Evolutionary conservation across 2,329 filamentous ascomycete species (phyloP).

Genomic region (Drechslerella coelobrocha): DNA sequence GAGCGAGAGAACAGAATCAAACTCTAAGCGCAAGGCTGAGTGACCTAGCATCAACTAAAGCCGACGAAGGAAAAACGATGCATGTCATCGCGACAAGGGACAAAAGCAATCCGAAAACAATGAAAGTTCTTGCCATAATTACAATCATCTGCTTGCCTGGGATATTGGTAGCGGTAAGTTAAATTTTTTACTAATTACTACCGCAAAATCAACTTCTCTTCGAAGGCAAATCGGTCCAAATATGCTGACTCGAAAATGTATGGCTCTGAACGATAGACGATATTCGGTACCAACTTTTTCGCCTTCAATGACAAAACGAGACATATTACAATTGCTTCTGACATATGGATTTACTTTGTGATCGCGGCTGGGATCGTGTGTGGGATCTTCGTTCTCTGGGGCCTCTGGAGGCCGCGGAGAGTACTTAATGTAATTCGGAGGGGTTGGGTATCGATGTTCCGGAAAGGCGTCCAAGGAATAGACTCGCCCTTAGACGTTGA

Average conservation of each 20-base stretch:
- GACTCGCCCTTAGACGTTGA: conserved; percentile 14
- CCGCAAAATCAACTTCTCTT: not conserved
- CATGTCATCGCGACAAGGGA: not conserved
- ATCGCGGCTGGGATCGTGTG: conserved; percentile 17
- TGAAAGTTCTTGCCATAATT: not conserved
- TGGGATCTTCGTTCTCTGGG: conserved; percentile 9
- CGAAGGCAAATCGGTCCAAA: no score
- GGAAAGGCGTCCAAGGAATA: not conserved
- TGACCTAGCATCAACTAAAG: not conserved
- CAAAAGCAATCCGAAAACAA: not conserved
- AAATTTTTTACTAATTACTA: not conserved
- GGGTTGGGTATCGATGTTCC: not conserved
- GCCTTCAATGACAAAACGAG: conserved; percentile 23
- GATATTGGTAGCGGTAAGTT: not conserved
- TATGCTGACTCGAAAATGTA: not conserved
- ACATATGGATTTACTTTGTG: conserved; percentile 45
- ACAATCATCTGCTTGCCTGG: not conserved
- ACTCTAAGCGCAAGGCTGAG: not conserved
- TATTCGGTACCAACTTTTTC: conserved; percentile 40
- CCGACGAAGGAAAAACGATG: not conserved
- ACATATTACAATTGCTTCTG: conserved; percentile 13
- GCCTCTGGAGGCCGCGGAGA: conserved; percentile 4
- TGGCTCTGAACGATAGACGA: conserved; percentile 11
- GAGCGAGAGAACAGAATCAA: not conserved
- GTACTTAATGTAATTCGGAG: not conserved